Percentiles rank a stretch among this genome's conserved stretches.
Conservation (phyloP, 345 rosid species). For the Mangifera indica region DNA sequence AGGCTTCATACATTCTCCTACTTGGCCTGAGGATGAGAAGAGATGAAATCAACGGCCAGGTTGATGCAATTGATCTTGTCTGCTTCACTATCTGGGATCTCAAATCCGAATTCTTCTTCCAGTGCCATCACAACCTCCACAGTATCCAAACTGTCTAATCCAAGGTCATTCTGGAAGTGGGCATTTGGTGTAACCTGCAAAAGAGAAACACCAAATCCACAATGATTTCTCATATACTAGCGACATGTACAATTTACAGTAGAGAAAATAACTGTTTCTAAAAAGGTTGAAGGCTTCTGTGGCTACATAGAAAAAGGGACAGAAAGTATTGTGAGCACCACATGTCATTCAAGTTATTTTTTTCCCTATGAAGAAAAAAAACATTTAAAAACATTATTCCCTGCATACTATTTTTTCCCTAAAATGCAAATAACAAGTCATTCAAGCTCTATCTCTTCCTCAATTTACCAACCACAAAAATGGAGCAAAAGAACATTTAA, state of each 20-base stretch:
- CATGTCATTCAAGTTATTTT: too few relatives aligned
- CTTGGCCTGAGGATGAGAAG: conserved; percentile 96
- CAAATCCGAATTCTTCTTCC: conserved; percentile 91
- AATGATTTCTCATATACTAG: neutral
- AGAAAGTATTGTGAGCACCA: neutral
- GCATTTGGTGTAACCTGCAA: conserved; percentile 69
- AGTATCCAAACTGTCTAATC: conserved; percentile 84
- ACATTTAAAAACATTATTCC: too few relatives aligned
- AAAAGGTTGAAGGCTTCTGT: neutral
- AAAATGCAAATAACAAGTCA: too few relatives aligned
- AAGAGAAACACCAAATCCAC: neutral
- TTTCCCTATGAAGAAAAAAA: too few relatives aligned
- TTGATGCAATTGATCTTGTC: conserved; percentile 71
- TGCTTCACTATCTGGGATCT: conserved; percentile 93
- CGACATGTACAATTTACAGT: neutral
- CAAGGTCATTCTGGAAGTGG: conserved; percentile 89
- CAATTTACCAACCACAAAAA: too few relatives aligned
- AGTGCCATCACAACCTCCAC: conserved; percentile 97
- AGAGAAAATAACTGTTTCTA: neutral
- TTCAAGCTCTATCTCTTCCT: too few relatives aligned
- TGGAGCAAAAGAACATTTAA: too few relatives aligned
- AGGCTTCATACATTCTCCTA: conserved; percentile 24
- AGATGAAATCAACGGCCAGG: conserved; percentile 74
- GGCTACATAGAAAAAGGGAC: neutral
- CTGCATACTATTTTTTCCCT: too few relatives aligned